Percentiles rank a stretch among this genome's conserved stretches.
Evolutionary conservation across 2,329 filamentous ascomycete genomes (phyloP).

Genomic region (Microcyclospora tardicrescens): DNA sequence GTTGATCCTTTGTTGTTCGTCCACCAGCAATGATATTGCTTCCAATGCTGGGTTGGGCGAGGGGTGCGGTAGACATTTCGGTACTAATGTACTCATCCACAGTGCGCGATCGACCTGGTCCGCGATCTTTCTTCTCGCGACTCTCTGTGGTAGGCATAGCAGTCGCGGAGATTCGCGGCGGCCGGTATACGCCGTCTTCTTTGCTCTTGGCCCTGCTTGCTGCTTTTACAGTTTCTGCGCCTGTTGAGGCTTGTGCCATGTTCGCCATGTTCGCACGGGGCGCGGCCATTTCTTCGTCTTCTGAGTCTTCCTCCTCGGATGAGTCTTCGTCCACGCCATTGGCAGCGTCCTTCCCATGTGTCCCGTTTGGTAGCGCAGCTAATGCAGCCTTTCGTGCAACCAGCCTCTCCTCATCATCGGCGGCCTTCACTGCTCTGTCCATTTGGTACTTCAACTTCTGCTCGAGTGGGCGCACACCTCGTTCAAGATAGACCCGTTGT

Average conservation of each 20-base stretch:
- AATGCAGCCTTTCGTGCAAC: slow-evolving; percentile 25
- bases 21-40: slow-evolving; percentile 69
- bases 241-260: slow-evolving; percentile 19
- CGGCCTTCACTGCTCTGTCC: slow-evolving; percentile 81
- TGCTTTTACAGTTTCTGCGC: slow-evolving; percentile 11
- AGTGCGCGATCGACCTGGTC: slow-evolving; percentile 61
- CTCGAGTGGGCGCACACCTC: slow-evolving; percentile 81
- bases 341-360: slow-evolving; percentile 9
- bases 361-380: slow-evolving; percentile 12
- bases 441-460: slow-evolving; percentile 88
- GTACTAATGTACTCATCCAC: slow-evolving; percentile 84
- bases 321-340: slow-evolving; percentile 21
- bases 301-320: slow-evolving; percentile 16
- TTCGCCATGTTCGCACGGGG: slow-evolving; percentile 48
- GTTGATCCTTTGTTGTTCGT: slow-evolving; percentile 62
- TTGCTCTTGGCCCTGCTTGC: slow-evolving; percentile 22
- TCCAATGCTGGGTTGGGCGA: slow-evolving; percentile 81
- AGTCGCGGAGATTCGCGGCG: slow-evolving; percentile 77
- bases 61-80: slow-evolving; percentile 69
- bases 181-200: slow-evolving; percentile 64
- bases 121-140: slow-evolving; percentile 47
- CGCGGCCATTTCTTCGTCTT: slow-evolving; percentile 31
- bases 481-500: slow-evolving; percentile 82
- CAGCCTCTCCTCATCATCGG: slow-evolving; percentile 54
- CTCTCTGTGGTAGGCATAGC: slow-evolving; percentile 50